Percentiles rank a stretch among this genome's conserved stretches.
Conservation (phyloP, 257 asterid genomes). For the Craterostigma plantagineum region DNA sequence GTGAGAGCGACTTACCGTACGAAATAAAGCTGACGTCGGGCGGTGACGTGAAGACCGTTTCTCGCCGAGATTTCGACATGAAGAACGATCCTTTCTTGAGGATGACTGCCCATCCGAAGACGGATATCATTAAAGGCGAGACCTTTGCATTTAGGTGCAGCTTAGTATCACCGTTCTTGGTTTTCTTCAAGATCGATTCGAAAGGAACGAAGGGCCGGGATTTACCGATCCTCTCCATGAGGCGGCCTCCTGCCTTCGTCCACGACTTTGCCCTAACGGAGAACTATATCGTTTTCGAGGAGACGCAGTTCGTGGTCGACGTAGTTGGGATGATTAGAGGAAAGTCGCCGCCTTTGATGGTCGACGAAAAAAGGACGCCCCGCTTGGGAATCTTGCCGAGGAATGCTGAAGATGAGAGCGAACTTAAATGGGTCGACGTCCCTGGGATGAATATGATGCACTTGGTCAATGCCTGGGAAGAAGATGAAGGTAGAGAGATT, state of each 20-base stretch:
- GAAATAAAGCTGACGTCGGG: conserved; percentile 12
- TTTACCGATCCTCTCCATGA: conserved; percentile 24
- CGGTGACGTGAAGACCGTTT: conserved; percentile 28
- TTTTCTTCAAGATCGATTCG: conserved; percentile 20
- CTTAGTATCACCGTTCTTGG: conserved; percentile 21
- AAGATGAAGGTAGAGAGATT: conserved; percentile 17
- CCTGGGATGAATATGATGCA: conserved; percentile 28
- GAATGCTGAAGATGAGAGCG: conserved; percentile 20
- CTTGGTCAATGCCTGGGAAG: conserved; percentile 41
- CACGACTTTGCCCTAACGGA: conserved; percentile 45
- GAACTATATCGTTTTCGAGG: conserved; percentile 24
- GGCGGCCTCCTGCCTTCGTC: conserved; percentile 11
- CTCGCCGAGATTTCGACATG: conserved; percentile 21
- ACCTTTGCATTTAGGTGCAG: conserved; percentile 27
- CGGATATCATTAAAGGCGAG: conserved; percentile 20
- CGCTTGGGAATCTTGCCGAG: conserved; percentile 32
- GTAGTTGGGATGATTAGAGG: conserved; percentile 22
- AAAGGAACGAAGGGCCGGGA: conserved; percentile 15
- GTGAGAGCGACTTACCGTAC: conserved; percentile 43
- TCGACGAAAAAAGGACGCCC: conserved; percentile 17
- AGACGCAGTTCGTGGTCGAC: conserved; percentile 20
- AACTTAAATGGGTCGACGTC: conserved; percentile 28
- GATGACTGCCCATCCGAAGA: conserved; percentile 52
- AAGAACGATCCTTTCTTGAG: conserved; percentile 8
- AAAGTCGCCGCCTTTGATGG: conserved; percentile 11